Evolutionary conservation across 441 rosid genomes (phyloP), one percentile per base, ranked within the genome.

Genomic region (Gossypium laxum): DNA sequence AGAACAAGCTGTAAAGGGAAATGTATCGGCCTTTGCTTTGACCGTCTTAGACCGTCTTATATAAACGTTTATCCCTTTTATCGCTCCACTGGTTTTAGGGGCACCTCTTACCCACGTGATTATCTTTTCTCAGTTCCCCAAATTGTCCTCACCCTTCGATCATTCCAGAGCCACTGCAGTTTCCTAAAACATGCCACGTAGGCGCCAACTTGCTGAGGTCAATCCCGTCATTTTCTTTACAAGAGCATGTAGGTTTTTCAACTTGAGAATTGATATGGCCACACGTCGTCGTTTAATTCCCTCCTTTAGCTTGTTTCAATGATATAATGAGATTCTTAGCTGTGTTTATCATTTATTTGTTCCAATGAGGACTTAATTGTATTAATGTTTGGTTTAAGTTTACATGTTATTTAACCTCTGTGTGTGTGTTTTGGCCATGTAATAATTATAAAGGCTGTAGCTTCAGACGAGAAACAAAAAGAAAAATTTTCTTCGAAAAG

Each of bases 181-280:
- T 30, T 4, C 52, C 3, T 1, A n/a, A 0, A 63, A 61, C 72
- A 41, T 0, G 8, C 47, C 11, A 65, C 61, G 64, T 58, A 74
- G 65, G n/a, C n/a, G 18, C 74, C 15, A 1, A 10, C 68, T 60
- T 74, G 24, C 11, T 0, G 18, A 24, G 75, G 74, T 2, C 15
- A 79, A 1, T 73, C 5, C 8, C 52, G 82, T 82, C 80, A 74
- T 79, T 81, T 64, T 18, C 0, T 1, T 0, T 4, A 3, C 1
- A 12, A 3, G 0, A 68, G 68, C 74, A 32, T 21, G 52, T 38
- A 4, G 18, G 12, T 24, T 21, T 0, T 52, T 52, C 26, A 52
- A 18, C 12, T 26, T 52, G 41, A 32, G 41, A 32, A 30, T 5
- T 30, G 7, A 30, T 30, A 32, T 6, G 41, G 41, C 41, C 8